phyloP scores from a whole-genome alignment of 2,329 filamentous ascomycete species.

The Xylariales sp. region DNA sequence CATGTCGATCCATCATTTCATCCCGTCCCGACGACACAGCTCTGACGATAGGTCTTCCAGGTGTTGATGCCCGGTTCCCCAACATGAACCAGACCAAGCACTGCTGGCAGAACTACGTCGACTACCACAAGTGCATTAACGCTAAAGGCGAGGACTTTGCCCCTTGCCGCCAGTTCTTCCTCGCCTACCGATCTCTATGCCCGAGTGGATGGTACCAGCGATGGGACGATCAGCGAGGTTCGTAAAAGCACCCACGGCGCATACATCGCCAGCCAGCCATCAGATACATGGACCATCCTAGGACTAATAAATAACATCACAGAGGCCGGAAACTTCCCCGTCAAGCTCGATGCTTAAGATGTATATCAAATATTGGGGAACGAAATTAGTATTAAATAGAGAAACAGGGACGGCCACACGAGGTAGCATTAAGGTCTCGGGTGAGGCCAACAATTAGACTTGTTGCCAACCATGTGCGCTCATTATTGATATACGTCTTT shows the following conservation, averaged over 20 bases:
- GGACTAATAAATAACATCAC: slow-evolving; percentile 44
- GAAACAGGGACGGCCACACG: slow-evolving; percentile 37
- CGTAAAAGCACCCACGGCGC: slow-evolving; percentile 51
- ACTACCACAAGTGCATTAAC: slow-evolving; percentile 99
- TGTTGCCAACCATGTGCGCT: slow-evolving; percentile 32
- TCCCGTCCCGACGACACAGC: neutral
- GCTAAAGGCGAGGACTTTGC: slow-evolving; percentile 99
- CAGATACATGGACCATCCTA: slow-evolving; percentile 18
- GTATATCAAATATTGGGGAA: slow-evolving; percentile 26
- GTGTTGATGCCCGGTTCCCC: slow-evolving; percentile 98
- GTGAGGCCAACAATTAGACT: slow-evolving; percentile 44
- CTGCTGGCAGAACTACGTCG: slow-evolving; percentile 99
- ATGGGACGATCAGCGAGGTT: slow-evolving; percentile 98
- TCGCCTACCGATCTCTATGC: slow-evolving; percentile 97
- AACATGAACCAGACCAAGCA: slow-evolving; percentile 99
- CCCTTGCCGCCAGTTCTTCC: slow-evolving; percentile 95
- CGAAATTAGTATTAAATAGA: slow-evolving; percentile 20
- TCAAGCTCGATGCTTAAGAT: slow-evolving; percentile 69
- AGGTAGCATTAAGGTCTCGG: slow-evolving; percentile 47
- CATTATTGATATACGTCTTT: slow-evolving; percentile 27
- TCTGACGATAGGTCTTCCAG: slow-evolving; percentile 60
- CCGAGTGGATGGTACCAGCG: slow-evolving; percentile 91
- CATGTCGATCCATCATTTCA: neutral
- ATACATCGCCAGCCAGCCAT: neutral
- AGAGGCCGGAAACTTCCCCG: slow-evolving; percentile 77